Evolutionary conservation across 2,329 filamentous ascomycete species (phyloP).

Genomic region (Colletotrichum plurivorum): DNA sequence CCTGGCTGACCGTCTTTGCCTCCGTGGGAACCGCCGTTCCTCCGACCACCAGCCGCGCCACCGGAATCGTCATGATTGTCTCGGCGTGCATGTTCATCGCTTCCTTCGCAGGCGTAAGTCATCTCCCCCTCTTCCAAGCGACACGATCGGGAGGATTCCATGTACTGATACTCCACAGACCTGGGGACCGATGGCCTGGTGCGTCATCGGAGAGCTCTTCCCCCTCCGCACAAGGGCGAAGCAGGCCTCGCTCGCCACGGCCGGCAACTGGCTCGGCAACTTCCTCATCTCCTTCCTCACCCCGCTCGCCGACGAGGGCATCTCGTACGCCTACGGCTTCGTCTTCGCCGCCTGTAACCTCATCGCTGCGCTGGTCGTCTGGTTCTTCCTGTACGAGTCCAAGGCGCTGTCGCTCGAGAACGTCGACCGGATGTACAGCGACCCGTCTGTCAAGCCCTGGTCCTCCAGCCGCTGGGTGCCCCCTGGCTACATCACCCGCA

Average conservation of each 20-base stretch:
- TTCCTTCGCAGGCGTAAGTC: conserved; percentile 69
- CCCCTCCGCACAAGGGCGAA: conserved; percentile 69
- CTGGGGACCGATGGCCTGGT: conserved; percentile 80
- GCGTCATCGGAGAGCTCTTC: conserved; percentile 77
- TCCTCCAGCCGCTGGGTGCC: conserved; percentile 69
- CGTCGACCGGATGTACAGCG: conserved; percentile 79
- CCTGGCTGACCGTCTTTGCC: conserved; percentile 76
- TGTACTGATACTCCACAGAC: conserved; percentile 54
- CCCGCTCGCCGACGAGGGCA: conserved; percentile 73
- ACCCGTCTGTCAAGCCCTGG: conserved; percentile 71
- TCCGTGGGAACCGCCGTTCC: conserved; percentile 64
- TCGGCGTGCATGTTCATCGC: conserved; percentile 82
- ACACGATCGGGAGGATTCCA: too few relatives aligned
- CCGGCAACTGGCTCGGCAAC: conserved; percentile 72
- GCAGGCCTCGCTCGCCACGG: conserved; percentile 68
- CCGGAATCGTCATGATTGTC: conserved; percentile 79
- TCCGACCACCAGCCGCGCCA: conserved; percentile 58
- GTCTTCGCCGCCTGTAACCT: conserved; percentile 76
- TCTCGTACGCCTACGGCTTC: conserved; percentile 75
- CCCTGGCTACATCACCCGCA: conserved; percentile 58
- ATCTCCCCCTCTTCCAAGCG: neutral
- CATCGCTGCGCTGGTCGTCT: conserved; percentile 71
- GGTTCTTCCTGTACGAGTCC: conserved; percentile 79
- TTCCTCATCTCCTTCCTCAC: conserved; percentile 79
- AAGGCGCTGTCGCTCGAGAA: conserved; percentile 77